Base-by-base conservation (phyloP, 768 basidiomycete species). In the Candolleomyces aberdarensis region DNA sequence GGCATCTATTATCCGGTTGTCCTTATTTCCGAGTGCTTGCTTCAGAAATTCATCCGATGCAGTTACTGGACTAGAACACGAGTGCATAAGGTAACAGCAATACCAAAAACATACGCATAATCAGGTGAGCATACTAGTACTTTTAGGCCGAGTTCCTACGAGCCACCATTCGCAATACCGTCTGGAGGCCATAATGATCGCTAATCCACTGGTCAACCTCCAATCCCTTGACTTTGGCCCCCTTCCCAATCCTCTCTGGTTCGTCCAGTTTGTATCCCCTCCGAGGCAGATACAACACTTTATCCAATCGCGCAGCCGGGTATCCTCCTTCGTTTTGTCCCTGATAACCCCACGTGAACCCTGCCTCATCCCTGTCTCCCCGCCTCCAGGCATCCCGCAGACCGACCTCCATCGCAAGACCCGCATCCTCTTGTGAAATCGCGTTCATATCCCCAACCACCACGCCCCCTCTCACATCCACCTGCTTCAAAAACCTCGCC, bases 401-500 rank as follows among this genome's bases (percentile, higher is more conserved):
- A 26, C 83, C 83, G 1, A 80, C 72, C 3, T 77, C 72, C 39
- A 66, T 71, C 13, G 80, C 77, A 32, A 85, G 70, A 41, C 60
- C 63, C 56, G 59, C 61, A 55, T 91, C 88, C 15, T 71, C 71
- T 1, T 72, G 67, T 3, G 73, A 73, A 57, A 91, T 84, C 51
- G 85, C 79, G 63, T 90, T 91, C 86, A 91, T 89, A 66, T 91
- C 89, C 1, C 90, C 90, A 0, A 79, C 81, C 41, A 90, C 79
- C 2, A 92, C 64, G 0, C 88, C 90, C 1, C 85, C 87, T 26
- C 78, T 71, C 15, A 87, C 69, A 0, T 71, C 72, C 11, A 74
- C 71, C 60, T 79, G 78, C 66, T 75, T 78, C 65, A 91, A 67
- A 68, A 83, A 70, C 22, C 78, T 73, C 14, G 81, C 76, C 56